Percentiles rank a stretch among this genome's conserved stretches.
Conservation (phyloP, 148 eudicot genomes). For the Fagopyrum homotropicum region DNA sequence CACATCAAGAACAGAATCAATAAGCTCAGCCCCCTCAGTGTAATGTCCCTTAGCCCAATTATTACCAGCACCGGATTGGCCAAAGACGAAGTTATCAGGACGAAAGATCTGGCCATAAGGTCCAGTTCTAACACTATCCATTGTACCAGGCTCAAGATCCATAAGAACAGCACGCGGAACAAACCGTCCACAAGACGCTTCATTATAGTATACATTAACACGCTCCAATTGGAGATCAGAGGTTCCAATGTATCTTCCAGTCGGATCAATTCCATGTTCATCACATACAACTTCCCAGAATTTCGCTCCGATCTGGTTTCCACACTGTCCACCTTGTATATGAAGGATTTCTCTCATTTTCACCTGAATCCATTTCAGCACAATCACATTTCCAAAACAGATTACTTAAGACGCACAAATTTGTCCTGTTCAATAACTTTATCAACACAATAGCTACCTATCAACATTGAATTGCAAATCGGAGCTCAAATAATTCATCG, state of each 20-base stretch:
- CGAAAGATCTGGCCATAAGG: conserved; percentile 37
- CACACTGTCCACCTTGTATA: conserved; percentile 38
- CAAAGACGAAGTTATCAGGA: conserved; percentile 37
- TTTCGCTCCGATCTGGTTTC: conserved; percentile 35
- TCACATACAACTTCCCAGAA: conserved; percentile 36
- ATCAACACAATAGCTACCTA: background rate
- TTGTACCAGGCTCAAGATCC: conserved; percentile 45
- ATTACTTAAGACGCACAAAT: background rate
- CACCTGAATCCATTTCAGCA: conserved; percentile 4
- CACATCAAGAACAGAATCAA: conserved; percentile 36
- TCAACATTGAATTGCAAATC: background rate
- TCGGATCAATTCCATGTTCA: conserved; percentile 37
- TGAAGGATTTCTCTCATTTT: conserved; percentile 43
- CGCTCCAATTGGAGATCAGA: conserved; percentile 32
- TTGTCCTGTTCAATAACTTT: background rate
- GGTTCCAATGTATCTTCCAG: conserved; percentile 28
- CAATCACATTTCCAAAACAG: background rate
- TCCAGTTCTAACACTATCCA: conserved; percentile 39
- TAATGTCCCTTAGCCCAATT: conserved; percentile 39
- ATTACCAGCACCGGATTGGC: conserved; percentile 37
- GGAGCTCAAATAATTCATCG: background rate
- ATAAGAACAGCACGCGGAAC: conserved; percentile 40
- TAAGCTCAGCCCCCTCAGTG: conserved; percentile 39
- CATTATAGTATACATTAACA: conserved; percentile 37
- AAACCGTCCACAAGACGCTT: conserved; percentile 34